A percentile compares a stretch with the other conserved stretches of the same genome.
These are phyloP conservation scores for Leucogyrophana mollusca DNA, from an alignment of 768 basidiomycete genomes.

Conservation along the genomic window DNA sequence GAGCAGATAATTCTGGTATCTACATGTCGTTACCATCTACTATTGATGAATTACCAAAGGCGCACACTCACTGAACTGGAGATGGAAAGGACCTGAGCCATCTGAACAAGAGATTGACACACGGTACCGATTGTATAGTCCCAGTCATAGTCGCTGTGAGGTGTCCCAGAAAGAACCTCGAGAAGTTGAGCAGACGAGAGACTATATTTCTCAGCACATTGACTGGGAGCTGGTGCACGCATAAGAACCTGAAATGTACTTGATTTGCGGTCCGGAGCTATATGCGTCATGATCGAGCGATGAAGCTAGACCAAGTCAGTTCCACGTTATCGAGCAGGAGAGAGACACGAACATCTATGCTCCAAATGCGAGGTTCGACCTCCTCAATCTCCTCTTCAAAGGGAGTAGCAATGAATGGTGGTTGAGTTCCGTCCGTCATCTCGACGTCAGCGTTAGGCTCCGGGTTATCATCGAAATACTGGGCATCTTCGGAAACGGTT, in stretches of 20 bases:
- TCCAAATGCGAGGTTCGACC: constrained; percentile 49
- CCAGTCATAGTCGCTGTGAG: constrained; percentile 18
- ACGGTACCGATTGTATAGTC: constrained; percentile 20
- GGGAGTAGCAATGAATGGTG: constrained; percentile 5
- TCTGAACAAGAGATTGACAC: constrained; percentile 37
- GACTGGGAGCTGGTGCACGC: constrained; percentile 24
- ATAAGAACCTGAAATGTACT: constrained; percentile 57
- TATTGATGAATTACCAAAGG: background rate
- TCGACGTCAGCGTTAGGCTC: constrained; percentile 30
- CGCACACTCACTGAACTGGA: constrained; percentile 40
- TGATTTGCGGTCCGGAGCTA: constrained; percentile 31
- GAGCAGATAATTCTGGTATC: constrained; percentile 45
- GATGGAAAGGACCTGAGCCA: constrained; percentile 36
- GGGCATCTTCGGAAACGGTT: background rate
- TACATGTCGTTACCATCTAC: constrained; percentile 22
- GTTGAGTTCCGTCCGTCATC: constrained; percentile 27
- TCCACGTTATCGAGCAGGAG: background rate
- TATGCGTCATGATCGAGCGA: constrained; percentile 60
- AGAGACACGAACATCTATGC: constrained; percentile 45
- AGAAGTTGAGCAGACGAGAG: constrained; percentile 38
- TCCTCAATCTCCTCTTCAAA: constrained; percentile 31
- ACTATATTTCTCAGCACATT: constrained; percentile 36
- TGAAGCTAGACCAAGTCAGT: constrained; percentile 44
- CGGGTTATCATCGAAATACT: constrained; percentile 11
- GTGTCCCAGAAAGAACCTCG: constrained; percentile 24